phyloP scores from a whole-genome alignment of 257 asterid genomes.

The Solanum rostratum region DNA sequence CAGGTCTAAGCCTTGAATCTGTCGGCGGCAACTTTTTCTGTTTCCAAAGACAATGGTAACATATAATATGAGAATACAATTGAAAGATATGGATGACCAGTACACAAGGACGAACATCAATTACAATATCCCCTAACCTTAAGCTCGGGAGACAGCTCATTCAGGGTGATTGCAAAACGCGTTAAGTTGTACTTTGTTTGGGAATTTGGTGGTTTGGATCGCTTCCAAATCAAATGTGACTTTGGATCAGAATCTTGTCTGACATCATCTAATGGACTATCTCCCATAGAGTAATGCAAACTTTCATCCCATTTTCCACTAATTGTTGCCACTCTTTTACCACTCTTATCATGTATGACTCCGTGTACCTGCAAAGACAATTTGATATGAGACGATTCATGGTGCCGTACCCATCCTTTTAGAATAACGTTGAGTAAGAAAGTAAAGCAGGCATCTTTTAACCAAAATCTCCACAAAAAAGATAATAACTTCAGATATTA shows the following conservation, averaged over 20 bases:
- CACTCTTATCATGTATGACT: slow-evolving; percentile 4
- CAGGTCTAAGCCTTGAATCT: slow-evolving; percentile 23
- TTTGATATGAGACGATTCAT: background rate
- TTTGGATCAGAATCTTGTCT: background rate
- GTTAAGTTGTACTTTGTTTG: slow-evolving; percentile 14
- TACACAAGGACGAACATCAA: background rate
- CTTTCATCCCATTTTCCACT: slow-evolving; percentile 17
- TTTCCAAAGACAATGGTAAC: background rate
- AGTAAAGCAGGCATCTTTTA: background rate
- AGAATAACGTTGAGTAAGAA: background rate
- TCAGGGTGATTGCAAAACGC: slow-evolving; percentile 12
- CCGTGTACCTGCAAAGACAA: slow-evolving; percentile 7
- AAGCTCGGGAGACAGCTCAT: slow-evolving; percentile 13
- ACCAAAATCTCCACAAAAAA: background rate
- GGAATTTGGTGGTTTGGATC: slow-evolving; percentile 6
- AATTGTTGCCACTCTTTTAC: slow-evolving; percentile 6
- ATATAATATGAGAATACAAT: background rate
- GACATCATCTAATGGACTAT: background rate
- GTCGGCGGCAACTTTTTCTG: slow-evolving; percentile 19
- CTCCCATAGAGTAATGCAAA: slow-evolving; percentile 3
- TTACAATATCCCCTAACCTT: slow-evolving; percentile 1
- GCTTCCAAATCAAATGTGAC: slow-evolving; percentile 15
- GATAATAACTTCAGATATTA: background rate
- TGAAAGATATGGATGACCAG: background rate
- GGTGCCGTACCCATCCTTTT: background rate